Evolutionary conservation across 1,284 basidiomycete genomes (phyloP).

Genomic region (Cryptococcus amylolentus): DNA sequence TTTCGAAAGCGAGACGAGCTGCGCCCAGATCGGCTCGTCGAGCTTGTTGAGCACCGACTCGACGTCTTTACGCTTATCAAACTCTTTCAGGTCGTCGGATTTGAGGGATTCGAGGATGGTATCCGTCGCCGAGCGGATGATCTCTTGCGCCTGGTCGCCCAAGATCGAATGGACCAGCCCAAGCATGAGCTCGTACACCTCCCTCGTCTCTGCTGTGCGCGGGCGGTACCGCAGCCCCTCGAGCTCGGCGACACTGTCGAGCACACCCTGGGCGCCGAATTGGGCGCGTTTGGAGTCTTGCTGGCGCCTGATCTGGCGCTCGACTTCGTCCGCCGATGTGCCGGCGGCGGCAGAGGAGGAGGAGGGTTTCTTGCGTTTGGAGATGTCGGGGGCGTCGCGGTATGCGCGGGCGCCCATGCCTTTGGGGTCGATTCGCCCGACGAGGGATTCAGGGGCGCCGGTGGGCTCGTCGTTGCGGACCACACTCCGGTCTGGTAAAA

Average conservation of each 20-base stretch:
- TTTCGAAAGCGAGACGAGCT: slow-evolving; percentile 82
- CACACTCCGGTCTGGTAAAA: slow-evolving; percentile 41
- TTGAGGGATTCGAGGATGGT: slow-evolving; percentile 86
- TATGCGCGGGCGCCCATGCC: slow-evolving; percentile 93
- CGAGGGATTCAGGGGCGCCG: slow-evolving; percentile 88
- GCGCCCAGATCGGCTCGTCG: slow-evolving; percentile 73
- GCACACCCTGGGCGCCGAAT: slow-evolving; percentile 66
- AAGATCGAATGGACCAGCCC: slow-evolving; percentile 75
- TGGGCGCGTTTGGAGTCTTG: slow-evolving; percentile 40
- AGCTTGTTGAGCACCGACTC: slow-evolving; percentile 68
- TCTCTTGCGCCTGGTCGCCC: slow-evolving; percentile 93
- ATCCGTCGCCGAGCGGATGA: slow-evolving; percentile 92
- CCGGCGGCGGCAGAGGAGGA: slow-evolving; percentile 48
- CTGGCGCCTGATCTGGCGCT: slow-evolving; percentile 44
- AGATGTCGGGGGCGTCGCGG: slow-evolving; percentile 79
- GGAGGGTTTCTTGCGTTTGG: slow-evolving; percentile 78
- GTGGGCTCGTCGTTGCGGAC: slow-evolving; percentile 90
- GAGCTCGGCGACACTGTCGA: slow-evolving; percentile 87
- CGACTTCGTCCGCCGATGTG: slow-evolving; percentile 51
- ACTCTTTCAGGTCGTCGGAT: slow-evolving; percentile 85
- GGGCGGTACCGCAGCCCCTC: slow-evolving; percentile 92
- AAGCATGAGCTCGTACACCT: slow-evolving; percentile 91
- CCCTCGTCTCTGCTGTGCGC: slow-evolving; percentile 85
- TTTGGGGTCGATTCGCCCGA: slow-evolving; percentile 81
- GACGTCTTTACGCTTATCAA: slow-evolving; percentile 95